Conservation (phyloP, 2,329 filamentous ascomycete genomes). For the Arthrocladium fulminans region DNA sequence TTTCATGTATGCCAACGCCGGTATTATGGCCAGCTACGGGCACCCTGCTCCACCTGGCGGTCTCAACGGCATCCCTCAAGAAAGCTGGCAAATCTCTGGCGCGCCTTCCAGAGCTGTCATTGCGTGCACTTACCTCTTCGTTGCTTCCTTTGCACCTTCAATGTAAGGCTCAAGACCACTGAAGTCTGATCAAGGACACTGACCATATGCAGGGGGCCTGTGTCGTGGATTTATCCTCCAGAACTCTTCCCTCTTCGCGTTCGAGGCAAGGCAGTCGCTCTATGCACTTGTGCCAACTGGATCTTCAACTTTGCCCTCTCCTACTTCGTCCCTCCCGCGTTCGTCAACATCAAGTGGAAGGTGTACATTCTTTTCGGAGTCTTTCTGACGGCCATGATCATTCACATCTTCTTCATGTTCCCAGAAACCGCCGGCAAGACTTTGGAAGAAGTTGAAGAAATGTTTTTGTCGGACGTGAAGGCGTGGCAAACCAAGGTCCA, state of each 20-base stretch:
- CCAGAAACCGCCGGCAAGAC: constrained; percentile 65
- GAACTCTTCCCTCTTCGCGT: constrained; percentile 55
- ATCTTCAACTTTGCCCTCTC: constrained; percentile 48
- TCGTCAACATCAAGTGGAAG: constrained; percentile 50
- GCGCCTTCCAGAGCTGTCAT: constrained; percentile 54
- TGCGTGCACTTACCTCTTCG: constrained; percentile 63
- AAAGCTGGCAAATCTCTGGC: constrained; percentile 32
- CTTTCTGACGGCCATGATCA: constrained; percentile 58
- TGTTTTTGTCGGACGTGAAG: constrained; percentile 42
- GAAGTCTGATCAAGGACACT: not conserved
- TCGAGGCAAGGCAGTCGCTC: constrained; percentile 54
- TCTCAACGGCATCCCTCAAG: constrained; percentile 27
- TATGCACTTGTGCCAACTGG: constrained; percentile 56
- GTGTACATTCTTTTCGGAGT: constrained; percentile 68
- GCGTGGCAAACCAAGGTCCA: constrained; percentile 2
- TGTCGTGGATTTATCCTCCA: constrained; percentile 51
- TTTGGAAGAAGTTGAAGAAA: constrained; percentile 66
- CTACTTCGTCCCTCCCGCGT: constrained; percentile 51
- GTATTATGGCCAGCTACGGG: constrained; percentile 33
- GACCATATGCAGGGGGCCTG: constrained; percentile 44
- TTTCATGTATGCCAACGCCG: constrained; percentile 38
- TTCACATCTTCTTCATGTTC: constrained; percentile 59
- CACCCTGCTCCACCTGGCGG: constrained; percentile 31
- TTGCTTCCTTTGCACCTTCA: constrained; percentile 58
- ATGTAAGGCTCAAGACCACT: not conserved